These are phyloP conservation scores for Zygosaccharomyces pseudorouxii DNA, from an alignment of 805 yeast genomes.

Conservation along the genomic window DNA sequence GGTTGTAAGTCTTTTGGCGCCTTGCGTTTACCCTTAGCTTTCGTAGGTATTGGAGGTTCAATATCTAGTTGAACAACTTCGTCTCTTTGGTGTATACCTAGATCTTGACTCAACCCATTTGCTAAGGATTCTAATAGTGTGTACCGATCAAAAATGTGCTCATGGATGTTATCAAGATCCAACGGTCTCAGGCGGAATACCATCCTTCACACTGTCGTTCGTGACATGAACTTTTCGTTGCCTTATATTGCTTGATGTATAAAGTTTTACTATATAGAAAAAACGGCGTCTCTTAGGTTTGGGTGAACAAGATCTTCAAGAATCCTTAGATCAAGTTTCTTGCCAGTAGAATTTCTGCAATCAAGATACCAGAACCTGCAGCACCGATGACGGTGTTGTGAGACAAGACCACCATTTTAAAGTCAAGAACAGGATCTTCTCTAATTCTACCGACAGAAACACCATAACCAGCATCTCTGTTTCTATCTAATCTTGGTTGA, in stretches of 20 bases:
- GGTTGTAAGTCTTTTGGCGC: conserved; percentile 7
- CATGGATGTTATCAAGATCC: conserved; percentile 25
- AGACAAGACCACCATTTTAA: conserved; percentile 94
- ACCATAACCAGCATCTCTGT: conserved; percentile 89
- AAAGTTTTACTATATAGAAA: background rate
- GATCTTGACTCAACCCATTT: conserved; percentile 28
- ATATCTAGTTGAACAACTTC: conserved; percentile 21
- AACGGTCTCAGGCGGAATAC: conserved; percentile 11
- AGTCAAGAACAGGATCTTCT: conserved; percentile 88
- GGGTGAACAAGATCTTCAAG: background rate
- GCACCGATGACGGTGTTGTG: conserved; percentile 98
- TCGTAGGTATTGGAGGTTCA: conserved; percentile 16
- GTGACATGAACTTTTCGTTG: background rate
- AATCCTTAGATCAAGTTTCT: conserved; percentile 58
- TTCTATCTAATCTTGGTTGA: conserved; percentile 95
- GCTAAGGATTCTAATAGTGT: conserved; percentile 21
- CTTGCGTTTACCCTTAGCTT: conserved; percentile 1
- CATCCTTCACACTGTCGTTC: conserved; percentile 4
- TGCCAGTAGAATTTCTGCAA: conserved; percentile 83
- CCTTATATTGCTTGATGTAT: background rate
- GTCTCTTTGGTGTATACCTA: conserved; percentile 28
- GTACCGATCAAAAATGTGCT: conserved; percentile 34
- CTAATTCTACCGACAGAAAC: conserved; percentile 93
- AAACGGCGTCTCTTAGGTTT: background rate
- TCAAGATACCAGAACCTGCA: conserved; percentile 95